Evolutionary conservation across 192 early-diverging fungal genomes (phyloP).

Genomic region (Podochytrium sp.): DNA sequence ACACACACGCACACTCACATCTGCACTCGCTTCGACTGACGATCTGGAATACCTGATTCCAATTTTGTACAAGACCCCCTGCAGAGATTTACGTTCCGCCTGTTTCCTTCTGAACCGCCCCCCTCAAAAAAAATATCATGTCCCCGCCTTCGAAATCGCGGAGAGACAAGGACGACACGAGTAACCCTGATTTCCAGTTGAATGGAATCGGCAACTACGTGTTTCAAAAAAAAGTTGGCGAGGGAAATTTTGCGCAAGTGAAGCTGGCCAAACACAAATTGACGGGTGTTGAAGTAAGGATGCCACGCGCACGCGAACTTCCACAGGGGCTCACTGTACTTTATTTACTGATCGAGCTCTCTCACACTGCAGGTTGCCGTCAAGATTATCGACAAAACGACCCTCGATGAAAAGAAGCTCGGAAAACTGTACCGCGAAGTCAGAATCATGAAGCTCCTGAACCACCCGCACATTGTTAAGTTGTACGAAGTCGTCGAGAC

Average conservation of each 20-base stretch:
- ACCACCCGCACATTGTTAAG: conserved; percentile 86
- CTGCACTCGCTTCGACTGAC: no score
- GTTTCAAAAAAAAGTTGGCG: conserved; percentile 93
- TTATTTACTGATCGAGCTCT: no score
- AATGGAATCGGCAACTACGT: conserved; percentile 78
- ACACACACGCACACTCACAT: no score
- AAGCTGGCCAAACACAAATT: conserved; percentile 87
- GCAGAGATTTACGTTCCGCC: no score
- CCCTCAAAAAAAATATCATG: no score
- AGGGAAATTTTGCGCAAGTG: conserved; percentile 98
- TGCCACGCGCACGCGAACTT: background rate
- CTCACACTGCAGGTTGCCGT: conserved; percentile 55
- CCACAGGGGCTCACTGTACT: no score
- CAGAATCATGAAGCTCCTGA: conserved; percentile 70
- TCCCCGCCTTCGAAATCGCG: conserved; percentile 35
- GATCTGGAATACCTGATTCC: no score
- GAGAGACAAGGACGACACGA: conserved; percentile 61
- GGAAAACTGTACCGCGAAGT: conserved; percentile 67
- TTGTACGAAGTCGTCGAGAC: conserved; percentile 91
- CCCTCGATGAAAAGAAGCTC: conserved; percentile 64
- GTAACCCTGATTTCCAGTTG: conserved; percentile 54
- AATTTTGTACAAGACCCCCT: no score
- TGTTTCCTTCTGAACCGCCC: no score
- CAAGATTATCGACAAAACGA: conserved; percentile 69
- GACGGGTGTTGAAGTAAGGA: conserved; percentile 54